Evolutionary conservation across 2,329 filamentous ascomycete species (phyloP).

Genomic region (Tolypocladium cylindrosporum): DNA sequence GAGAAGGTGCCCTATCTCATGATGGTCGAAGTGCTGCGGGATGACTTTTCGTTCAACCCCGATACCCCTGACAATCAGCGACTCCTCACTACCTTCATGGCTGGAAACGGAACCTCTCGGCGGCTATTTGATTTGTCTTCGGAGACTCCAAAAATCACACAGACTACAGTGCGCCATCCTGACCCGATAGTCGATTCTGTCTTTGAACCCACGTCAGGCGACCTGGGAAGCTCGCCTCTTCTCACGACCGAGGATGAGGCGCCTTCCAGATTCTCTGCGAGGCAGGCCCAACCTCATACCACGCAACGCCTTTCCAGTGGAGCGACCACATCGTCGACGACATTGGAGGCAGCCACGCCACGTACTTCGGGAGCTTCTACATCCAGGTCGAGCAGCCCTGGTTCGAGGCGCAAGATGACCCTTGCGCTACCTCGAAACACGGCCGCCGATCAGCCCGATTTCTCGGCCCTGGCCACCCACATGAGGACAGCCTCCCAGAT

Average conservation of each 20-base stretch:
- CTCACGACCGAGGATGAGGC: conserved; percentile 48
- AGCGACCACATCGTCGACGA: conserved; percentile 48
- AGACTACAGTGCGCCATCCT: conserved; percentile 23
- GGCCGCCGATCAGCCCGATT: conserved; percentile 62
- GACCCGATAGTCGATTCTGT: conserved; percentile 57
- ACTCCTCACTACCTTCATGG: conserved; percentile 47
- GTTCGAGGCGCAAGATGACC: conserved; percentile 48
- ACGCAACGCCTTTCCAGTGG: conserved; percentile 51
- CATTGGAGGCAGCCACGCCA: conserved; percentile 53
- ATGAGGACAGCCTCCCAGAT: conserved; percentile 84
- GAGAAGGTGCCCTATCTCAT: conserved; percentile 78
- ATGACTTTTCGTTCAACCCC: conserved; percentile 77
- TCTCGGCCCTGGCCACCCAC: conserved; percentile 73
- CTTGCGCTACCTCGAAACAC: conserved; percentile 44
- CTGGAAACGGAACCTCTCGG: conserved; percentile 45
- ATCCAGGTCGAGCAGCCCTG: conserved; percentile 60
- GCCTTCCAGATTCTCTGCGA: conserved; percentile 13
- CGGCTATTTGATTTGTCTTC: conserved; percentile 57
- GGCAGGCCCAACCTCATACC: conserved; percentile 17
- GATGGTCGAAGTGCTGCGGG: conserved; percentile 73
- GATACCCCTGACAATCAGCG: conserved; percentile 62
- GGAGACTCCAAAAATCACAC: conserved; percentile 49
- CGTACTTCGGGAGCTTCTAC: conserved; percentile 59
- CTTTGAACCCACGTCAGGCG: conserved; percentile 72
- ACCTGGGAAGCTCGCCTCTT: conserved; percentile 64